Percentiles rank a stretch among this genome's conserved stretches.
Evolutionary conservation across 352 stramenopile species (phyloP).

Genomic region (Globisporangium radiosum): DNA sequence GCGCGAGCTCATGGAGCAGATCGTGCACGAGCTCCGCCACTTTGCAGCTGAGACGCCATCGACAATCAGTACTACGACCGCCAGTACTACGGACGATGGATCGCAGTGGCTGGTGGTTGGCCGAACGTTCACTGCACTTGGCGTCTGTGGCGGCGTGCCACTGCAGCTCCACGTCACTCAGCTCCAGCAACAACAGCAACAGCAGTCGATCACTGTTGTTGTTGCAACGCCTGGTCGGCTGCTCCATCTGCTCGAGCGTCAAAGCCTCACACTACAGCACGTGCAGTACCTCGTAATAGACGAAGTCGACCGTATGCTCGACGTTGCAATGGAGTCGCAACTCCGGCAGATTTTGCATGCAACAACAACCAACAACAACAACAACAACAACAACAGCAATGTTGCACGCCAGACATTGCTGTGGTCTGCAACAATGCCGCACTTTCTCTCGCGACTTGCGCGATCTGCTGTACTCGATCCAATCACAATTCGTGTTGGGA

Average conservation of each 20-base stretch:
- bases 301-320: slow-evolving; percentile 96
- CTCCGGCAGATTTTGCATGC: slow-evolving; percentile 90
- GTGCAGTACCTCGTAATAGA: slow-evolving; percentile 87
- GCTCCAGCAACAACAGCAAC: slow-evolving; percentile 4
- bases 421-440: slow-evolving; percentile 93
- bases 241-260: slow-evolving; percentile 32
- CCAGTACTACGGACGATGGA: slow-evolving; percentile 12
- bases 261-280: slow-evolving; percentile 20
- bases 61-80: background rate
- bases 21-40: slow-evolving; percentile 69
- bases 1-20: slow-evolving; percentile 94
- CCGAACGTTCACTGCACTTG: slow-evolving; percentile 20
- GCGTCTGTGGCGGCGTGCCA: slow-evolving; percentile 39
- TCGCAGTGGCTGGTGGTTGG: slow-evolving; percentile 33
- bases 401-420: slow-evolving; percentile 75
- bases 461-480: slow-evolving; percentile 90
- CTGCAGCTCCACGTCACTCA: slow-evolving; percentile 24
- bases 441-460: slow-evolving; percentile 87
- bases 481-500: slow-evolving; percentile 89
- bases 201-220: slow-evolving; percentile 14
- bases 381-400: background rate
- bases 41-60: slow-evolving; percentile 8
- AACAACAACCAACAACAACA: background rate
- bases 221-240: slow-evolving; percentile 56
- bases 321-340: slow-evolving; percentile 88